Percentiles rank a stretch among this genome's conserved stretches.
phyloP scores from a whole-genome alignment of 148 eudicot species.

The Amaranthus hypochondriacus region DNA sequence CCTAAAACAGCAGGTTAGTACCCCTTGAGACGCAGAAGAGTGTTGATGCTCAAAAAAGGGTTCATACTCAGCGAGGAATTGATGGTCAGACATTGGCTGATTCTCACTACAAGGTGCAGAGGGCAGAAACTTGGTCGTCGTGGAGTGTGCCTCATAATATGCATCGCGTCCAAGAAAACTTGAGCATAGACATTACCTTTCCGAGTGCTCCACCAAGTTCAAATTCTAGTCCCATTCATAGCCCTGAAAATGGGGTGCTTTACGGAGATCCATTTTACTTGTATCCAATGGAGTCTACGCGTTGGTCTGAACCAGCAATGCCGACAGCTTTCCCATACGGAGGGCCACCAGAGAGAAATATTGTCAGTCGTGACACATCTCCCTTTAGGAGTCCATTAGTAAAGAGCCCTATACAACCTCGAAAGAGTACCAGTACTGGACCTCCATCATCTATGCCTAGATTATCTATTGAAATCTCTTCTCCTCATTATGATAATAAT shows the following conservation, averaged over 20 bases:
- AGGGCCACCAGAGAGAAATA: conserved; percentile 25
- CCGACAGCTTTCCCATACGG: conserved; percentile 27
- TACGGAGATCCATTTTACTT: conserved; percentile 35
- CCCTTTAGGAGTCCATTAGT: conserved; percentile 38
- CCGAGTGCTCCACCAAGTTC: conserved; percentile 57
- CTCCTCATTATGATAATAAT: conserved; percentile 33
- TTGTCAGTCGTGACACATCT: conserved; percentile 37
- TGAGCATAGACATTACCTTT: conserved; percentile 27
- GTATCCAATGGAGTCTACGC: conserved; percentile 32
- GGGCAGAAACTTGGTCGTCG: conserved; percentile 33
- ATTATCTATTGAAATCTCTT: conserved; percentile 32
- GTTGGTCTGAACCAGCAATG: conserved; percentile 52
- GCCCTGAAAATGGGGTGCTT: conserved; percentile 41
- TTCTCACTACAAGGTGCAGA: conserved; percentile 25
- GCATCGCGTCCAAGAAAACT: conserved; percentile 24
- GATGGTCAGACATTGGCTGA: conserved; percentile 27
- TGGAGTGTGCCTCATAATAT: conserved; percentile 27
- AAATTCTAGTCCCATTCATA: conserved; percentile 50
- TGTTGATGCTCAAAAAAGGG: conserved; percentile 32
- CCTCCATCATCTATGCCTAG: conserved; percentile 53
- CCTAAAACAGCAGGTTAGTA: conserved; percentile 15
- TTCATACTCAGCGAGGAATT: conserved; percentile 21
- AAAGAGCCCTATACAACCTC: conserved; percentile 26
- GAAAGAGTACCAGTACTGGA: conserved; percentile 31
- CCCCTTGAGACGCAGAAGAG: conserved; percentile 23